Conservation (phyloP, 192 early-diverging fungal species). For the Linnemannia zychae region DNA sequence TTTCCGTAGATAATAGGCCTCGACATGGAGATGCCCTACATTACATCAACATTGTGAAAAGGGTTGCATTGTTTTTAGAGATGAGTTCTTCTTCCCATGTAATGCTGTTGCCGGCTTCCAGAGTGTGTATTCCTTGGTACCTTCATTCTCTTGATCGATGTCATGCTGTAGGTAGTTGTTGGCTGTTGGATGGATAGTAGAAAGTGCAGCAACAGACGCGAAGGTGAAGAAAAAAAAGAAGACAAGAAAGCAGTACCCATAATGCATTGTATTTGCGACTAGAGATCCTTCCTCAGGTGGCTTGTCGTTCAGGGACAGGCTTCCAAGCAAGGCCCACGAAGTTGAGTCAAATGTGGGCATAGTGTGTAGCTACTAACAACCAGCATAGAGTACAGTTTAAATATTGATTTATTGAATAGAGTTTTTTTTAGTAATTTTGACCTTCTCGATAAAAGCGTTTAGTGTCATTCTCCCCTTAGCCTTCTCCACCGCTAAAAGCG, state of each 20-base stretch:
- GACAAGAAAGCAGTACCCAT: not conserved
- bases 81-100: not conserved
- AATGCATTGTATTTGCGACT: not conserved
- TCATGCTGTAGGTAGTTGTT: slow-evolving; percentile 12
- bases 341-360: too few relatives aligned
- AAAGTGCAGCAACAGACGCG: not conserved
- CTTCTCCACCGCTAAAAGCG: not conserved
- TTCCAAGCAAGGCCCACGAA: too few relatives aligned
- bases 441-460: not conserved
- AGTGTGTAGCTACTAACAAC: too few relatives aligned
- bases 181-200: not conserved
- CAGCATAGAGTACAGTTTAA: not conserved
- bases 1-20: slow-evolving; percentile 93
- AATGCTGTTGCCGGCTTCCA: not conserved
- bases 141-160: slow-evolving; percentile 38
- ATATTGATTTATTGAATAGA: too few relatives aligned
- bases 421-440: not conserved
- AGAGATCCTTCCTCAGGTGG: not conserved
- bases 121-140: not conserved
- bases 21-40: slow-evolving; percentile 73
- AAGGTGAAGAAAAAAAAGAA: not conserved
- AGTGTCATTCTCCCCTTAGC: not conserved
- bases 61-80: not conserved
- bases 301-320: not conserved
- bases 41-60: not conserved